Percentiles rank a stretch among this genome's conserved stretches.
These are phyloP conservation scores for Penicillium coffeae DNA, from an alignment of 495 filamentous ascomycete genomes.

Conservation along the genomic window DNA sequence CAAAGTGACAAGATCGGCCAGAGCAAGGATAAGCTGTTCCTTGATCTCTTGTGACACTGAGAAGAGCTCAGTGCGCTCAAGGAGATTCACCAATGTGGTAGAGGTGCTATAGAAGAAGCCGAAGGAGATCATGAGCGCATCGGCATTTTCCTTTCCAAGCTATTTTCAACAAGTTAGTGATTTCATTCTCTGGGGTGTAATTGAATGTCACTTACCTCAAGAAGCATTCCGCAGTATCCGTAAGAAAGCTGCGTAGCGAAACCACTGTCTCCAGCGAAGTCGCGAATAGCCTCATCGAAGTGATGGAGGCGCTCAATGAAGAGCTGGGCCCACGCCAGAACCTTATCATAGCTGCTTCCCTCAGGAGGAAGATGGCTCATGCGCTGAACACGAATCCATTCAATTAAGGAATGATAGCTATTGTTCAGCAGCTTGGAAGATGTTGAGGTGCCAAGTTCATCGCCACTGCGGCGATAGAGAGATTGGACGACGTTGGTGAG, in stretches of 20 bases:
- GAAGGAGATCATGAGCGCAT: constrained; percentile 31
- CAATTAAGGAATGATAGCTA: constrained; percentile 25
- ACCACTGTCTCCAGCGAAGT: constrained; percentile 34
- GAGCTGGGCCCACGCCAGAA: constrained; percentile 31
- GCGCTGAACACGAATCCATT: constrained; percentile 29
- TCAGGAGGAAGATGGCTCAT: constrained; percentile 37
- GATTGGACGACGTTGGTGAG: constrained; percentile 23
- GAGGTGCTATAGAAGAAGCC: constrained; percentile 36
- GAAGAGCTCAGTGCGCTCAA: constrained; percentile 34
- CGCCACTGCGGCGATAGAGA: constrained; percentile 22
- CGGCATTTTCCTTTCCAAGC: constrained; percentile 34
- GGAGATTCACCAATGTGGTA: constrained; percentile 26
- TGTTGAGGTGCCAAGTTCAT: constrained; percentile 17
- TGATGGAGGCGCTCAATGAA: constrained; percentile 29
- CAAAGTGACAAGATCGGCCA: constrained; percentile 35
- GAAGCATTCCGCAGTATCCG: constrained; percentile 34
- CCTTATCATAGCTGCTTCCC: constrained; percentile 38
- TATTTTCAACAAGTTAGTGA: constrained; percentile 10
- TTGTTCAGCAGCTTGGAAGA: constrained; percentile 18
- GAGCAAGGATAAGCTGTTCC: constrained; percentile 34
- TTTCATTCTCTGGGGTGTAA: background rate
- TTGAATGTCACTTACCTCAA: constrained; percentile 24
- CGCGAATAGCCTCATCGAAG: constrained; percentile 27
- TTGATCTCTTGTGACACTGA: constrained; percentile 36
- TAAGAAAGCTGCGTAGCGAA: constrained; percentile 35